Evolutionary conservation across 2,329 filamentous ascomycete genomes (phyloP).

Genomic region (Trichoderma aggressivum): DNA sequence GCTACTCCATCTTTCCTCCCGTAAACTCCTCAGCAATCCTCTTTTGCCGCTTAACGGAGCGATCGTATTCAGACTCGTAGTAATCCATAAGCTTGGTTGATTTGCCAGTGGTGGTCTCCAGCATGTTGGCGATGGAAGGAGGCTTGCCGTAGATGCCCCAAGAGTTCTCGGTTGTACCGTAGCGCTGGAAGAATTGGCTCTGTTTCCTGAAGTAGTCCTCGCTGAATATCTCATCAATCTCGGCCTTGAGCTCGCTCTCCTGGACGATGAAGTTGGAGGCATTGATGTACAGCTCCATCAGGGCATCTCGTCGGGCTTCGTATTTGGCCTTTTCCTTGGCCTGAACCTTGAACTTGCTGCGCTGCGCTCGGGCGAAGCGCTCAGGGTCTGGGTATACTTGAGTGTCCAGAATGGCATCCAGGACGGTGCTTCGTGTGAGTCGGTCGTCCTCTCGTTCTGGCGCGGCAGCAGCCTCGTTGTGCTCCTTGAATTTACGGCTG

Average conservation of each 20-base stretch:
- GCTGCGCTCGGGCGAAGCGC: conserved; percentile 54
- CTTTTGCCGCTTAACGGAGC: conserved; percentile 52
- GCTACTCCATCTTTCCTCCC: conserved; percentile 53
- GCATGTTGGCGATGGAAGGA: conserved; percentile 43
- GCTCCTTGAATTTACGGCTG: conserved; percentile 43
- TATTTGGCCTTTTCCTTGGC: conserved; percentile 45
- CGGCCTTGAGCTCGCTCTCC: conserved; percentile 69
- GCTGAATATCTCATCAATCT: conserved; percentile 74
- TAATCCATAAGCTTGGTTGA: conserved; percentile 37
- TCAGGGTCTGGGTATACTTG: conserved; percentile 58
- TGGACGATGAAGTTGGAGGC: conserved; percentile 82
- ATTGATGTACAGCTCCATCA: conserved; percentile 88
- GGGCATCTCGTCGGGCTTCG: conserved; percentile 61
- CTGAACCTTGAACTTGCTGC: conserved; percentile 43
- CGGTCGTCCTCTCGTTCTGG: conserved; percentile 73
- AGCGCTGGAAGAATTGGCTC: conserved; percentile 29
- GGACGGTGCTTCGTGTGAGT: conserved; percentile 67
- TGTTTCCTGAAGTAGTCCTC: conserved; percentile 52
- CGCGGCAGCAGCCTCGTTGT: conserved; percentile 52
- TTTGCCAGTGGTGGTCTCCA: conserved; percentile 35
- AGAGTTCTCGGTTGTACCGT: conserved; percentile 44
- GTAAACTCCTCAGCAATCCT: conserved; percentile 57
- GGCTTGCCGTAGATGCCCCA: conserved; percentile 52
- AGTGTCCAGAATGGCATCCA: conserved; percentile 47
- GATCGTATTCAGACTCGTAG: conserved; percentile 39